These are phyloP conservation scores for Amylostereum areolatum DNA, from an alignment of 1,284 basidiomycete species.

Conservation along the genomic window DNA sequence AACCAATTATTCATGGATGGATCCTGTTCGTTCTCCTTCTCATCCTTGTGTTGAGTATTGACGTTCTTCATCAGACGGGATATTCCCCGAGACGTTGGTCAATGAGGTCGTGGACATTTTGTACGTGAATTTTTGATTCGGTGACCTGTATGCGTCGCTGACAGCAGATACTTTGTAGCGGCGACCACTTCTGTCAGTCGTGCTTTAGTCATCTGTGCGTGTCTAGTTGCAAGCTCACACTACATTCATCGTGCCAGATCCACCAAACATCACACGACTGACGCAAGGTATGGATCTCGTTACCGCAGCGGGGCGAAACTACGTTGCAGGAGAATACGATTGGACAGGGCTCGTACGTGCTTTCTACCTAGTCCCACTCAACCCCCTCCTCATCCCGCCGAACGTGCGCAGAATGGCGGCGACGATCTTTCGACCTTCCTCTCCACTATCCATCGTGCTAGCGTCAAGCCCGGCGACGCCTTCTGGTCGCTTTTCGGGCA, in stretches of 20 bases:
- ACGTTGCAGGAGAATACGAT: conserved; percentile 22
- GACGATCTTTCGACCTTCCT: conserved; percentile 10
- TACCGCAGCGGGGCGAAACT: conserved; percentile 12
- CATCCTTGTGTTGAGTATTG: background rate
- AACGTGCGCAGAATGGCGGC: background rate
- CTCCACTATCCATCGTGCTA: background rate
- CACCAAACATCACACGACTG: conserved; percentile 15
- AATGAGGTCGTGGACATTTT: conserved; percentile 14
- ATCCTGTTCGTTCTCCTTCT: background rate
- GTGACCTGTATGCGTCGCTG: background rate
- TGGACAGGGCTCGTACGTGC: conserved; percentile 12
- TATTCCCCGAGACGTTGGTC: conserved; percentile 9
- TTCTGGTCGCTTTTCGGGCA: conserved; percentile 24
- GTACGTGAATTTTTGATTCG: conserved; percentile 3
- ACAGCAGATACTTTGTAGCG: background rate
- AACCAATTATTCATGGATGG: conserved; percentile 20
- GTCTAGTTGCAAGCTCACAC: no score
- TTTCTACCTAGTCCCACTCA: conserved; percentile 3
- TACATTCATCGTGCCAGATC: conserved; percentile 7
- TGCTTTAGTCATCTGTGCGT: background rate
- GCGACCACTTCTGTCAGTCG: background rate
- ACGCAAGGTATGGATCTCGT: conserved; percentile 10
- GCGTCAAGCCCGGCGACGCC: conserved; percentile 13
- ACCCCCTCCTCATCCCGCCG: background rate
- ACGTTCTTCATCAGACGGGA: conserved; percentile 9